Evolutionary conservation across 2,329 filamentous ascomycete species (phyloP).

Genomic region (Plenodomus tracheiphilus): DNA sequence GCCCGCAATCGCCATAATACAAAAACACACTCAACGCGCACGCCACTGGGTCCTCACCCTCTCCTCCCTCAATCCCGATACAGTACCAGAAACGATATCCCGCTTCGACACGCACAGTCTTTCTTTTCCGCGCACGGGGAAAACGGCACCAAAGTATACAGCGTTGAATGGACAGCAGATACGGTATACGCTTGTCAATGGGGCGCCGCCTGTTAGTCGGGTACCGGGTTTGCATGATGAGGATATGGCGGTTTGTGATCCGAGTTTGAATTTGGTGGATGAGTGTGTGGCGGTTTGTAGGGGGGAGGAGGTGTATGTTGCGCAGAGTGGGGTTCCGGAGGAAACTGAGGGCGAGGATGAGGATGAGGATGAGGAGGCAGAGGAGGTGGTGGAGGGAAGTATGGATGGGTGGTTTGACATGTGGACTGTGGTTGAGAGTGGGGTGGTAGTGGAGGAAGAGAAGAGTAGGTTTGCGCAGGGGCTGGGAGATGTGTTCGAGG

Average conservation of each 20-base stretch:
- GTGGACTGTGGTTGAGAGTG: conserved; percentile 15
- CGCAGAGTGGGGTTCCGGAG: not conserved
- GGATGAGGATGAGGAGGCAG: conserved; percentile 7
- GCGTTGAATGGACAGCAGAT: not conserved
- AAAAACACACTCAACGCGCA: conserved; percentile 21
- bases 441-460: not conserved
- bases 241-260: conserved; percentile 1
- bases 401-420: conserved; percentile 20
- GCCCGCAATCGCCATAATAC: conserved; percentile 27
- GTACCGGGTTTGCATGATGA: conserved; percentile 14
- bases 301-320: conserved; percentile 17
- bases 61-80: not conserved
- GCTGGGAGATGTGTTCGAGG: conserved; percentile 13
- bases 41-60: conserved; percentile 1
- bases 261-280: conserved; percentile 15
- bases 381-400: conserved; percentile 2
- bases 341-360: not conserved
- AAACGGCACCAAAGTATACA: not conserved
- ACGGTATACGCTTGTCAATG: conserved; percentile 14
- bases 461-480: not conserved
- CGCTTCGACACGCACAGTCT: conserved; percentile 4
- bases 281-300: conserved; percentile 20
- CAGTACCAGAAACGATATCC: not conserved
- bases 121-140: not conserved
- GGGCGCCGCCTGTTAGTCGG: conserved; percentile 15